Base-by-base conservation (phyloP, 768 basidiomycete species). In the Psilocybe subaeruginosa region DNA sequence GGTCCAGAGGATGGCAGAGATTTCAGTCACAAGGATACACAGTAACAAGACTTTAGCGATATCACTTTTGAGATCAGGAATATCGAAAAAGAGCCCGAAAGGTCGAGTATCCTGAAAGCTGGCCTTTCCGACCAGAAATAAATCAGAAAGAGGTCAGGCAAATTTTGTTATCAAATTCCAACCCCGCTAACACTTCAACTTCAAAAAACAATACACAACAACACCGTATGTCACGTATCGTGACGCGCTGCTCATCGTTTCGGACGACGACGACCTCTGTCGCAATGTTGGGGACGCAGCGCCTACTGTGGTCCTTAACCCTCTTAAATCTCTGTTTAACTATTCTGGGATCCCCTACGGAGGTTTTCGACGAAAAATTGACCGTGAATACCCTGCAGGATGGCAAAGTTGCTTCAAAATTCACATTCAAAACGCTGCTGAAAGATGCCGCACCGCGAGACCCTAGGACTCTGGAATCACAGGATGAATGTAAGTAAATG, bases 341-440 rank as follows among this genome's bases (percentile, higher is more conserved):
- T 49, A 52, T 53, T 46, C 43, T 67, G 37, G 67, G 60, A 11
- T 59, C 62, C 11, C 43, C 51, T 37, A n/a, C 52, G 2, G 87
- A 89, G 73, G 67, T 73, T 23, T 88, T 88, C 61, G 68, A 80
- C 51, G 84, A 85, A 67, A 63, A 77, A 49, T 69, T 85, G 14
- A 68, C 71, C 8, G 69, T 85, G 33, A 76, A 72, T 41, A 70
- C 93, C 0, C 82, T 97, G 35, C 78, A 82, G 5, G 92, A 98
- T 71, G 97, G 96, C 53, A 91, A 88, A 70, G 86, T 98, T 41
- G 82, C 85, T 0, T 84, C 93, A 1, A 82, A 82, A 31, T 97
- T 98, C 77, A 82, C 88, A 1, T 99, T 98, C 74, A 86, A 77
- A 29, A 92, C 90, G 0, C 60, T 85, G 11, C 71, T 89, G 51